Evolutionary conservation across 176 grass and related monocot species (phyloP).

Genomic region (Musa acuminata): DNA sequence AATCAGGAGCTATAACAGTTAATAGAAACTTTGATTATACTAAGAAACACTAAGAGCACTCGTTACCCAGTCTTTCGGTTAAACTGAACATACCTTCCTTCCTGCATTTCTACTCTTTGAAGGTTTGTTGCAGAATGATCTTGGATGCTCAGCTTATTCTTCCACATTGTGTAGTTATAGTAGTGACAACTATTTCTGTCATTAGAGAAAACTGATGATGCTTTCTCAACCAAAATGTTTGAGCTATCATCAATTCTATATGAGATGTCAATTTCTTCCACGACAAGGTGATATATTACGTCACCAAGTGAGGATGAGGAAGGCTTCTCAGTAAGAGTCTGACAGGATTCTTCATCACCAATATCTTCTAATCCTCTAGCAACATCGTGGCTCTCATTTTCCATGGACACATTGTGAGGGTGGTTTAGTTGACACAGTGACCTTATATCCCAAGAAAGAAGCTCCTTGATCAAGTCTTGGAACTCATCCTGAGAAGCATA

Average conservation of each 20-base stretch:
- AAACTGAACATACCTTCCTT: not conserved
- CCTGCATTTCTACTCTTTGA: not conserved
- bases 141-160: constrained; percentile 16
- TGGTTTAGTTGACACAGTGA: constrained; percentile 61
- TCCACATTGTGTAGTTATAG: constrained; percentile 27
- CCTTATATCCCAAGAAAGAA: constrained; percentile 84
- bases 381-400: not conserved
- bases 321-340: not conserved
- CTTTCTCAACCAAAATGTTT: constrained; percentile 53
- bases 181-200: constrained; percentile 18
- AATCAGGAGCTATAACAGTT: no score
- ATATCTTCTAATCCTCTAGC: constrained; percentile 7
- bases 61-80: not conserved
- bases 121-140: not conserved
- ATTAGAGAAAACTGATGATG: constrained; percentile 11
- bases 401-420: constrained; percentile 35
- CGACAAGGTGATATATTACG: constrained; percentile 60
- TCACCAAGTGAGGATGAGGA: not conserved
- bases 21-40: no score
- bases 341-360: not conserved
- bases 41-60: no score
- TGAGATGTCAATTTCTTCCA: constrained; percentile 78
- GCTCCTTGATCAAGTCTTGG: constrained; percentile 56
- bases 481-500: constrained; percentile 64
- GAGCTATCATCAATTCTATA: constrained; percentile 50